Conservation (phyloP, 176 grass and related monocot species). For the Chrysopogon serrulatus region DNA sequence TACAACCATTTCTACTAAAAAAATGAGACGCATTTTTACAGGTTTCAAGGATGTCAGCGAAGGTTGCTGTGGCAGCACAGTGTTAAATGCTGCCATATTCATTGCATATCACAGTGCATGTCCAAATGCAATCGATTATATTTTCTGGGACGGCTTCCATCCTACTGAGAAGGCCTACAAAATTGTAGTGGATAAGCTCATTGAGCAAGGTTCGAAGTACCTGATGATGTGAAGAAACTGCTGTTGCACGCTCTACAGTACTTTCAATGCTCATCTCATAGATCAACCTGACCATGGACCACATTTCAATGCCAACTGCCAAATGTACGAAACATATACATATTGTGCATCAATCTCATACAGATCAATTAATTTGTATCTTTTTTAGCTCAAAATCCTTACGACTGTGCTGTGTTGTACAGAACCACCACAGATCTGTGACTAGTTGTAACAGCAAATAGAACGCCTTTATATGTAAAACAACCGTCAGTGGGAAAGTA, state of each 20-base stretch:
- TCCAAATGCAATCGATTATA: constrained; percentile 32
- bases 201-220: constrained; percentile 1
- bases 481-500: too few species aligned
- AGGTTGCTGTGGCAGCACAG: constrained; percentile 21
- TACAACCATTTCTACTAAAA: not conserved
- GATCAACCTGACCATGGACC: not conserved
- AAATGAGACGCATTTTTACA: not conserved
- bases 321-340: not conserved
- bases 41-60: constrained; percentile 30
- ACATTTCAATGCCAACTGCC: not conserved
- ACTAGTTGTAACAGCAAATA: not conserved
- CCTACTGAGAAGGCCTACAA: constrained; percentile 36
- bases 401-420: not conserved
- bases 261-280: not conserved
- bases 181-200: constrained; percentile 39
- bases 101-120: constrained; percentile 35
- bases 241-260: not conserved
- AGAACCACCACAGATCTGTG: not conserved
- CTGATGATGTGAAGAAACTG: constrained; percentile 26
- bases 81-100: constrained; percentile 30
- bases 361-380: not conserved
- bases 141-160: constrained; percentile 65
- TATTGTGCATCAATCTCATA: not conserved
- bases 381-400: not conserved
- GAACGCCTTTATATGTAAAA: not conserved